A percentile compares a stretch with the other conserved stretches of the same genome.
phyloP scores from a whole-genome alignment of 2,329 filamentous ascomycete genomes.

The Neurospora sp. region DNA sequence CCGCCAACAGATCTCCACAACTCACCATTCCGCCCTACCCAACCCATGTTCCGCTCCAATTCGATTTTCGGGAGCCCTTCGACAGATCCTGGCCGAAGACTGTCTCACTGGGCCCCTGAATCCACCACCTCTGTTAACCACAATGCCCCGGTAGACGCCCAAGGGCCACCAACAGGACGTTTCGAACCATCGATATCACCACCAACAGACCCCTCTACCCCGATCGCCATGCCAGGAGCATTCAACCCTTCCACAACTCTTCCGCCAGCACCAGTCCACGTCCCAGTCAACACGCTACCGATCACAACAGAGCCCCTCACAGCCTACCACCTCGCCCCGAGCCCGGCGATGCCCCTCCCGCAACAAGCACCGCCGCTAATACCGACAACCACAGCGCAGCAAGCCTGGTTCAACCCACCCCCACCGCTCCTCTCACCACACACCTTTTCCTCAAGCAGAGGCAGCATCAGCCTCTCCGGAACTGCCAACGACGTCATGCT shows the following conservation, averaged over 20 bases:
- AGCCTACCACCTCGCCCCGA: constrained; percentile 32
- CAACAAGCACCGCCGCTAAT: constrained; percentile 31
- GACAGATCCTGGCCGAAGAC: constrained; percentile 45
- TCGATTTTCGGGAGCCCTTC: constrained; percentile 56
- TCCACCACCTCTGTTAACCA: constrained; percentile 12
- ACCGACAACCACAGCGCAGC: constrained; percentile 27
- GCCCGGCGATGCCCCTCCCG: constrained; percentile 9
- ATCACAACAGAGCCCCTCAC: constrained; percentile 3
- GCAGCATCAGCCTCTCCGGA: constrained; percentile 25
- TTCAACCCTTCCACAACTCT: neutral
- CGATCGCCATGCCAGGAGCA: neutral
- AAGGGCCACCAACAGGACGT: neutral
- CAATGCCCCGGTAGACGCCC: neutral
- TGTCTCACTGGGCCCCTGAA: constrained; percentile 57
- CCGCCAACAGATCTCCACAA: neutral
- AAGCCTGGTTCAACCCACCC: constrained; percentile 43
- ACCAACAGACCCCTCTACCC: constrained; percentile 12
- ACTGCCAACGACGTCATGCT: constrained; percentile 30
- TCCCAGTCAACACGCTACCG: constrained; percentile 28
- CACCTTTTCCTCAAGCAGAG: constrained; percentile 32
- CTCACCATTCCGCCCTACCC: constrained; percentile 22
- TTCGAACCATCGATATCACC: constrained; percentile 15
- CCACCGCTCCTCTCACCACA: constrained; percentile 45
- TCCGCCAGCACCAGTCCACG: constrained; percentile 1
- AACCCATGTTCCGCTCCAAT: constrained; percentile 53